Evolutionary conservation across 208 protist genomes (phyloP), one percentile per base, ranked within the genome.

Genomic region (Porcisia hertigi): DNA sequence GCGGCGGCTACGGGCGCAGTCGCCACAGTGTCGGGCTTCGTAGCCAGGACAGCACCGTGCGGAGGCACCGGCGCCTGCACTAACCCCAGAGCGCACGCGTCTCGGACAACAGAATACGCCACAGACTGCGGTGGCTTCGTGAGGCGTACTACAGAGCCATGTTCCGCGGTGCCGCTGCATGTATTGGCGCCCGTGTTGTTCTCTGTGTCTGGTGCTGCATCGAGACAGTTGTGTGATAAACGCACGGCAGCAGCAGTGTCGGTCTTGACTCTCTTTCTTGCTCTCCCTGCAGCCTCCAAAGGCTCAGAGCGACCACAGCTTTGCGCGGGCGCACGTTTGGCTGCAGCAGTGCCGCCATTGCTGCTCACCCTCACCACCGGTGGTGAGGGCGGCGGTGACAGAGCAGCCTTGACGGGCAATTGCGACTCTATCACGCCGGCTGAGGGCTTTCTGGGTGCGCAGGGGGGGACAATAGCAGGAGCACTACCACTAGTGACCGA

Each of bases 51-150:
- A 11, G 45, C 47, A 16, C 23, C 23, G 65, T 30, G 30, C 45
- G 23, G 30, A 52, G 47, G 45, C 45, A 57, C 25, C 5, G 69
- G 53, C 36, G 18, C 20, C n/a, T 72, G 69, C 7, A 60, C 53
- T 18, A 72, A 49, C 52, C 69, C 69, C 53, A 72, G 49, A 7
- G 45, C 47, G 20, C 36, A 7, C 41, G 69, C 69, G 39, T 62
- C 69, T 36, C 53, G 16, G 49, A 43, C 69, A n/a, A 18, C 5
- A 43, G 47, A 71, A 23, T 2, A 36, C n/a, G 3, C 43, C 66
- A n/a, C 12, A 4, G 25, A n/a, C 18, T 53, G 47, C 11, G 23
- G 14, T 57, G 45, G 47, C 34, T 39, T 55, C 47, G 47, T 39
- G 49, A 57, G 30, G 25, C n/a, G 18, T 25, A n/a, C 66, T 25